phyloP scores from a whole-genome alignment of 805 yeast genomes.

The Saturnispora ahearnii region DNA sequence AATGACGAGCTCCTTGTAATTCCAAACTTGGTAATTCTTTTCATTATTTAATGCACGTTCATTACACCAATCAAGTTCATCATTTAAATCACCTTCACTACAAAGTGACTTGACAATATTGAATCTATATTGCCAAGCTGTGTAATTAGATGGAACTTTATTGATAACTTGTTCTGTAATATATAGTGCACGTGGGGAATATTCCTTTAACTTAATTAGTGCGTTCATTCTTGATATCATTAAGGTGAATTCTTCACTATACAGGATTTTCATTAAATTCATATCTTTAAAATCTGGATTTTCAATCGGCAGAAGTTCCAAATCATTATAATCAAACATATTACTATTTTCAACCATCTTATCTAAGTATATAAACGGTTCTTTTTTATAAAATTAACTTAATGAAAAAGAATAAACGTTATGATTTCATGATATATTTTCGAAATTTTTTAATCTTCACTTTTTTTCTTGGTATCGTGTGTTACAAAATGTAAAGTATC shows the following conservation, averaged over 20 bases:
- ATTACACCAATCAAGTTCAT: slow-evolving; percentile 76
- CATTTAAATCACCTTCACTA: slow-evolving; percentile 24
- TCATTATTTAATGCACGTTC: slow-evolving; percentile 63
- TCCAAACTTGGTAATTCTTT: slow-evolving; percentile 97
- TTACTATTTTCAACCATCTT: neutral
- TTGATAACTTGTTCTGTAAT: slow-evolving; percentile 57
- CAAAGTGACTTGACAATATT: slow-evolving; percentile 37
- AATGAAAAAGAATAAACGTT: too few relatives aligned
- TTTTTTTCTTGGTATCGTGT: neutral
- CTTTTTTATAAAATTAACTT: too few relatives aligned
- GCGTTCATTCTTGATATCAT: slow-evolving; percentile 56
- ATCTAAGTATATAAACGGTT: neutral
- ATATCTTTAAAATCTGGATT: slow-evolving; percentile 12
- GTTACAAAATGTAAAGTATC: neutral
- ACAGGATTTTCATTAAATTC: slow-evolving; percentile 51
- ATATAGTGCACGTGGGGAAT: slow-evolving; percentile 60
- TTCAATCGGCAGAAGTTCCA: slow-evolving; percentile 11
- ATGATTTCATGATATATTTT: too few relatives aligned
- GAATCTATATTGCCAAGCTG: slow-evolving; percentile 73
- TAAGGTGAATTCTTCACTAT: slow-evolving; percentile 60
- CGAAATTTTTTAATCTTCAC: too few relatives aligned
- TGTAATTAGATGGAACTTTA: slow-evolving; percentile 80
- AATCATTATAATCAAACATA: slow-evolving; percentile 10
- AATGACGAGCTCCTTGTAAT: slow-evolving; percentile 67
- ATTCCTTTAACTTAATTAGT: slow-evolving; percentile 49